These are phyloP conservation scores for Aspergillus sclerotiicarbonarius DNA, from an alignment of 495 filamentous ascomycete genomes.

Conservation along the genomic window DNA sequence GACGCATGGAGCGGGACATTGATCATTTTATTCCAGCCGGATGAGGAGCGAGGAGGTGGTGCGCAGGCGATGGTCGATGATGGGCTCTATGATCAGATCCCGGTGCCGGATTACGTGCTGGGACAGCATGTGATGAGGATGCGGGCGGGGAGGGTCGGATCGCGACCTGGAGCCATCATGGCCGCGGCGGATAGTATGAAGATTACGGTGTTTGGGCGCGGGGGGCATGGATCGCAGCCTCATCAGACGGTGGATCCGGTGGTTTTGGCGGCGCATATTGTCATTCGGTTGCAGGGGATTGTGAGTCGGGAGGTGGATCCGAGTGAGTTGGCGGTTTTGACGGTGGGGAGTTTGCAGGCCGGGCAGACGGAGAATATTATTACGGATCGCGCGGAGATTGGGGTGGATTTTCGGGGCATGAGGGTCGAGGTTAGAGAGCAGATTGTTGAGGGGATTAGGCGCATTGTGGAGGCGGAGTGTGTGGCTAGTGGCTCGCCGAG, in stretches of 20 bases:
- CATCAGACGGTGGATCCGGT: constrained; percentile 53
- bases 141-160: constrained; percentile 42
- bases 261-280: constrained; percentile 47
- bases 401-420: constrained; percentile 45
- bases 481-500: constrained; percentile 45
- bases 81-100: constrained; percentile 48
- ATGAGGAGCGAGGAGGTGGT: constrained; percentile 51
- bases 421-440: constrained; percentile 37
- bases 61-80: constrained; percentile 56
- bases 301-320: constrained; percentile 51
- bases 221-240: constrained; percentile 51
- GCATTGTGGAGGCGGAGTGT: constrained; percentile 54
- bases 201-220: constrained; percentile 50
- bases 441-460: constrained; percentile 39
- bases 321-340: constrained; percentile 48
- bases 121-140: constrained; percentile 53
- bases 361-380: constrained; percentile 56
- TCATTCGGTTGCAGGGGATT: constrained; percentile 49
- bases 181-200: constrained; percentile 50
- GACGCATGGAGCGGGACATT: constrained; percentile 49
- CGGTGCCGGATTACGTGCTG: constrained; percentile 48
- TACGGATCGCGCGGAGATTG: constrained; percentile 45
- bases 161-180: constrained; percentile 41
- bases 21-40: constrained; percentile 54
- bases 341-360: constrained; percentile 50